Base-by-base conservation (phyloP, 1,284 basidiomycete species). In the Rhodotorula sp. region DNA sequence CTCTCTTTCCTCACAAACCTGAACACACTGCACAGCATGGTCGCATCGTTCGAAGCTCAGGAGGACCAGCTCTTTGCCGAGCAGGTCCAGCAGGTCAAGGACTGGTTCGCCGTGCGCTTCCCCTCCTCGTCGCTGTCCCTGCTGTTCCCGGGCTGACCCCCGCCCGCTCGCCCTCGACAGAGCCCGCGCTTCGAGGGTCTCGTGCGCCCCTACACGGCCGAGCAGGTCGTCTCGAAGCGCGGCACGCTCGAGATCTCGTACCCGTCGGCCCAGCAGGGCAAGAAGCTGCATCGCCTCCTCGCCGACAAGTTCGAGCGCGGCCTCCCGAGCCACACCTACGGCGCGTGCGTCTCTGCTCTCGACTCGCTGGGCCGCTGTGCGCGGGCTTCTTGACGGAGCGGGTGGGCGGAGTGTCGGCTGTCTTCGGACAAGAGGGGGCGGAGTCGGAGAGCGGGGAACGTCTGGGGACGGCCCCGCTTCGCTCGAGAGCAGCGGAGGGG, bases 261-360 rank as follows among this genome's bases (percentile, higher is more conserved):
- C 83, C 91, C 95, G 17, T 95, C 94, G 61, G 87, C 93, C 80
- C 79, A 89, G 4, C 87, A 88, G 81, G 95, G 86, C 74, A 91
- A 95, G 86, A 99, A 99, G 83, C 87, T 97, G 56, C 97, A 87
- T 86, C 82, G 81, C 9, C 80, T 88, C 68, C 86, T 96, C 74
- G 84, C 85, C 60, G 83, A 88, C 75, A 91, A 91, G 78, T 89
- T 87, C 66, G 86, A 86, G 80, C 84, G 84, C 66, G 86, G 88
- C 44, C 91, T 91, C 23, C 90, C 91, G 2, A 92, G 91, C 44
- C 92, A 94, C 82, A 96, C 96, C 75, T 99, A 98, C 81, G 96
- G 96, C 85, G 95, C 95, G 92, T 95, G 80, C 87, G 93, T 91
- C 27, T 49, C 48, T 49, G 19, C 8, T 34, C 14, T 34, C 16